Evolutionary conservation across 2,329 filamentous ascomycete genomes (phyloP).

Genomic region (Sporothrix inflata): DNA sequence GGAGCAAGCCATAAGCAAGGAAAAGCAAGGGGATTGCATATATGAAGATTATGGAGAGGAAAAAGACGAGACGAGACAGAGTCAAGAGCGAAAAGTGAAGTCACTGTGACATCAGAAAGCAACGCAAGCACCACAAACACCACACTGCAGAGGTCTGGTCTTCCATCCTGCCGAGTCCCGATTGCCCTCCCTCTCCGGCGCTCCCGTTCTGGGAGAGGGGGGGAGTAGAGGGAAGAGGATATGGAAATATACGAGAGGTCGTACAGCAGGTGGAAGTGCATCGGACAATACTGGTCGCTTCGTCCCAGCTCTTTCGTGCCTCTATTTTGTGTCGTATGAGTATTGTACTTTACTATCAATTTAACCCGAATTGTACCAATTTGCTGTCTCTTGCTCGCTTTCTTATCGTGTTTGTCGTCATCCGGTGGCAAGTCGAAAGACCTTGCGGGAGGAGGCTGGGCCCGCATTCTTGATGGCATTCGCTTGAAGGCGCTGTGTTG

Average conservation of each 20-base stretch:
- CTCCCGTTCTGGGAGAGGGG: not conserved
- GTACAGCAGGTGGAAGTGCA: conserved; percentile 3
- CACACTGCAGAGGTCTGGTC: not conserved
- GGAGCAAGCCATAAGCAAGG: not conserved
- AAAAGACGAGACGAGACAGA: conserved; percentile 6
- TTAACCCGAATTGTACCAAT: too few relatives aligned
- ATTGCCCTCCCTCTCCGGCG: not conserved
- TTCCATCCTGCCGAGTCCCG: not conserved
- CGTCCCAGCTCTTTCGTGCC: too few relatives aligned
- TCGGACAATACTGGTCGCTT: not conserved
- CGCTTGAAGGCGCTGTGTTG: not conserved
- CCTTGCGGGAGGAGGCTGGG: not conserved
- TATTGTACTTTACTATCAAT: too few relatives aligned
- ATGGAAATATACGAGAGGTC: not conserved
- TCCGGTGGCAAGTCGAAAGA: not conserved
- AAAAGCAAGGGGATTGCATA: not conserved
- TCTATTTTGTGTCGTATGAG: too few relatives aligned
- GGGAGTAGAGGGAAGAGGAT: not conserved
- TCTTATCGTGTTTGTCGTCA: not conserved
- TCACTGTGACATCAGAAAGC: conserved; percentile 19
- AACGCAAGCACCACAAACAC: not conserved
- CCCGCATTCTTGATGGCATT: not conserved
- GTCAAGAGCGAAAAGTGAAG: not conserved
- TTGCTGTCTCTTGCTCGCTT: too few relatives aligned
- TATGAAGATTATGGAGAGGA: not conserved